Evolutionary conservation across 495 filamentous ascomycete genomes (phyloP), one percentile per base, ranked within the genome.

Genomic region (Talaromyces wortmannii): DNA sequence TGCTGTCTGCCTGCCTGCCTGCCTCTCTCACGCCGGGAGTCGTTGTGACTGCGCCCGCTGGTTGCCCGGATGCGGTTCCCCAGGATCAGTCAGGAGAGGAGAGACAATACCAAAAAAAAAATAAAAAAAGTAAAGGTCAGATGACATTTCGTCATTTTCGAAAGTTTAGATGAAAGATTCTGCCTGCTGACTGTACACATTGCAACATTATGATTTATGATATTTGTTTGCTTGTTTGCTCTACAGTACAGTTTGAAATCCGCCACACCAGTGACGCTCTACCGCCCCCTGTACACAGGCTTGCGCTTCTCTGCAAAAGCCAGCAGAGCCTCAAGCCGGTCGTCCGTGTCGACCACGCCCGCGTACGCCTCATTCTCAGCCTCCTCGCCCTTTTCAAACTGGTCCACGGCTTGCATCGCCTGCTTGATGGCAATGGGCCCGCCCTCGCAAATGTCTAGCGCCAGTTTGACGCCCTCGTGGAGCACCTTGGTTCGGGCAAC

Each of bases 301-400:
- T 82, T 91, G 66, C 92, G 82, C 84, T 95, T 96, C 80, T 96
- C 91, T 57, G 74, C 76, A 76, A 97, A 97, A 32, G 92, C 92
- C 58, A 64, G 75, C 64, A 97, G 72, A 59, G 91, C 92, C 78
- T 96, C 92, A 63, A 85, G 72, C 54, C 91, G 78, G 77, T 97
- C 92, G 65, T 91, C 83, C 6, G 89, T 95, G 58, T 78, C 78
- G 30, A 96, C 76, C 5, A 96, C 90, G 30, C 79, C 72, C 59
- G 86, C 81, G 70, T 97, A 97, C 63, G 86, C 89, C 57, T 73
- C 67, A 70, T 87, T 88, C 71, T 96, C 92, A 30, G 79, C 75
- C 63, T 76, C 78, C 70, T 89, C 88, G 31, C 70, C 71, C 48
- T 77, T 71, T 33, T 80, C 59, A 73, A 80, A 85, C 7, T 69